Conservation (phyloP, 139 green algal genomes). For the Asterochloris erici region DNA sequence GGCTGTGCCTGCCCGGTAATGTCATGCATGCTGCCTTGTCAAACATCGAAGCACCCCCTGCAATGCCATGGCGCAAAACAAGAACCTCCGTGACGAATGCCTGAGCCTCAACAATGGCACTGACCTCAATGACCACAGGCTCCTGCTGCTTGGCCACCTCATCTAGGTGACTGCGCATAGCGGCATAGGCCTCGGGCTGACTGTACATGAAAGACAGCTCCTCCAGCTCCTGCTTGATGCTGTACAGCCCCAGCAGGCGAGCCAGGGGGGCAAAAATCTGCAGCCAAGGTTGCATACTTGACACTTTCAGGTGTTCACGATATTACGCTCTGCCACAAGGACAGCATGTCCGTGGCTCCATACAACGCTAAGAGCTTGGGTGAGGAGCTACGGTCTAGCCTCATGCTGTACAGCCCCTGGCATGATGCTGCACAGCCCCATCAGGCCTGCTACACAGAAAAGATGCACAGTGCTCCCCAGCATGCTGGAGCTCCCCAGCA, state of each 20-base stretch:
- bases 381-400: too few species aligned
- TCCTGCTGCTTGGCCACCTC: slow-evolving; percentile 31
- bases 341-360: too few species aligned
- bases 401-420: too few species aligned
- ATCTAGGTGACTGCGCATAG: slow-evolving; percentile 36
- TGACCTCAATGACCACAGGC: slow-evolving; percentile 16
- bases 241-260: slow-evolving; percentile 79
- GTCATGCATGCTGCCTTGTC: not conserved
- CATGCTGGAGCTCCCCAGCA: too few species aligned
- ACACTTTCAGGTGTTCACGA: too few species aligned
- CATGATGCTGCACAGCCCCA: too few species aligned
- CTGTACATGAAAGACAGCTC: slow-evolving; percentile 73
- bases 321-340: too few species aligned
- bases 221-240: slow-evolving; percentile 88
- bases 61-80: not conserved
- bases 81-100: not conserved
- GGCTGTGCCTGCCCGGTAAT: too few species aligned
- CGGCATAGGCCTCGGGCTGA: slow-evolving; percentile 36
- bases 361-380: too few species aligned
- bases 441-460: too few species aligned
- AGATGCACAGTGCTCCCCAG: too few species aligned
- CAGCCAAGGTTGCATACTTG: not conserved
- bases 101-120: not conserved
- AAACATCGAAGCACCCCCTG: not conserved
- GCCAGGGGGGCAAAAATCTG: slow-evolving; percentile 83